Evolutionary conservation across 192 early-diverging fungal genomes (phyloP), one percentile per base, ranked within the genome.

Genomic region (Coemansia sp.): DNA sequence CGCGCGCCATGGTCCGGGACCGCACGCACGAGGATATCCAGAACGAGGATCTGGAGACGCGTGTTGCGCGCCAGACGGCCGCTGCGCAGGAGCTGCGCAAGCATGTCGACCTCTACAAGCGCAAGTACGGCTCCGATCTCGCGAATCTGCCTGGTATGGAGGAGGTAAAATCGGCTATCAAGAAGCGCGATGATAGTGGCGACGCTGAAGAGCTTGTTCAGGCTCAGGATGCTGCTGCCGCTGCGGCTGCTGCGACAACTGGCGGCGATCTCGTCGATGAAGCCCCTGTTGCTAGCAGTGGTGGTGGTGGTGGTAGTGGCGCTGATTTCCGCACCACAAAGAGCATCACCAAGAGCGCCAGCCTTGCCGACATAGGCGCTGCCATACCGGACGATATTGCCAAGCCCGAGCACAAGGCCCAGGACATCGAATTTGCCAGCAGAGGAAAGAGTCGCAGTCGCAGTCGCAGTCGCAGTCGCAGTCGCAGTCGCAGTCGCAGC

Each of bases 31-130:
- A 50, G 36, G 55, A 58, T 23, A 61, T 41, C 40, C 53, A 54
- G 6, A 63, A 65, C 6, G 70, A 65, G 17, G 66, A 72, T 29
- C 19, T 52, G 4, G 59, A 60, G 45, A 17, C 25, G 28, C 47
- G 54, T 25, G 59, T 57, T 5, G 38, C 38, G 62, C 70, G 66
- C 5, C 66, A 79, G 55, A 50, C 36, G 13, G 29, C 50, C 10
- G 75, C 75, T 5, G 63, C 75, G 7, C 59, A 50, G 20, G n/a
- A 52, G 3, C 50, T 79, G 65, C 66, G 58, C 66, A 72, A 64
- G 52, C 70, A 65, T 11, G 70, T 79, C 3, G 65, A 61, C 28
- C 22, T 55, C 55, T 79, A 66, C 52, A 79, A 72, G 64, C 75
- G 55, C 48, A 56, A 69, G 57, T 79, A 63, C 42, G 70, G 75